Conservation (phyloP, 2,329 filamentous ascomycete genomes). For the Calonectria pseudoturangicola region DNA sequence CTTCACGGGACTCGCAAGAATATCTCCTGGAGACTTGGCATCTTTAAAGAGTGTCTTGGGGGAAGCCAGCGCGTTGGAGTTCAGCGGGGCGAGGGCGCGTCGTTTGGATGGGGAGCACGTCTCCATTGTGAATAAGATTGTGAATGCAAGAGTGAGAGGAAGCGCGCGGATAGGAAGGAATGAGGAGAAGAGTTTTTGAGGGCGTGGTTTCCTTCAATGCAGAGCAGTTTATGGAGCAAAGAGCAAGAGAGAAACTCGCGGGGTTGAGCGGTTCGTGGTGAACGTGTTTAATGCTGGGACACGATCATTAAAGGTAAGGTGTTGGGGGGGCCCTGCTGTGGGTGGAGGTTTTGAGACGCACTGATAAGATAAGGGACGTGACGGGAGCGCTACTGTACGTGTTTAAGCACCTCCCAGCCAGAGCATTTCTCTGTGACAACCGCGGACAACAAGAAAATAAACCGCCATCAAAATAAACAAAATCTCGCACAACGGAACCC, state of each 20-base stretch:
- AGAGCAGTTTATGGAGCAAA: neutral
- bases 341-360: constrained; percentile 38
- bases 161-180: neutral
- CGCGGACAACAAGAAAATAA: constrained; percentile 31
- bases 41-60: constrained; percentile 54
- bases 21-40: constrained; percentile 31
- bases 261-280: constrained; percentile 21
- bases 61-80: constrained; percentile 65
- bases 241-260: neutral
- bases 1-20: constrained; percentile 51
- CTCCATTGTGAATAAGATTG: constrained; percentile 47
- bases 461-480: constrained; percentile 38
- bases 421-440: constrained; percentile 36
- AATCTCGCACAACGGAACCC: neutral
- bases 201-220: neutral
- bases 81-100: constrained; percentile 69
- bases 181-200: neutral
- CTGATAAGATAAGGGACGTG: constrained; percentile 39
- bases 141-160: constrained; percentile 8
- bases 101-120: constrained; percentile 64
- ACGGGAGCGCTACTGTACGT: constrained; percentile 20
- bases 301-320: constrained; percentile 39
- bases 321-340: constrained; percentile 31
- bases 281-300: constrained; percentile 32
- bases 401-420: constrained; percentile 21